A percentile compares a stretch with the other conserved stretches of the same genome.
Conservation (phyloP, 257 asterid genomes). For the Lantana camara region DNA sequence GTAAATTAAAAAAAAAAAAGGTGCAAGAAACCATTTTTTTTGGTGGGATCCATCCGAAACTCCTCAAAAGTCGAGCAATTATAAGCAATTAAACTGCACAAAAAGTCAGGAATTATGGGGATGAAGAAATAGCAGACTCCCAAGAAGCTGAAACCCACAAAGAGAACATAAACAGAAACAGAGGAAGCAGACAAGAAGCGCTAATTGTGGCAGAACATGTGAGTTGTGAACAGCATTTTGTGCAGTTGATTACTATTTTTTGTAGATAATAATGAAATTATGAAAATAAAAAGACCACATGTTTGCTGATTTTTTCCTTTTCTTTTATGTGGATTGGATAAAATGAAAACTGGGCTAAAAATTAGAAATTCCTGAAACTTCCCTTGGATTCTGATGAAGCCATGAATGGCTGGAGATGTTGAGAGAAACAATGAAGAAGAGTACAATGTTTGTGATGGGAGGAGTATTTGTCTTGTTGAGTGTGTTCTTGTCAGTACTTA, state of each 20-base stretch:
- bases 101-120: slow-evolving; percentile 27
- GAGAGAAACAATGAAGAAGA: slow-evolving; percentile 22
- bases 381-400: slow-evolving; percentile 36
- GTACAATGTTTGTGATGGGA: slow-evolving; percentile 29
- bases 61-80: slow-evolving; percentile 24
- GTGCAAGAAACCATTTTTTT: not conserved
- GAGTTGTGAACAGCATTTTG: not conserved
- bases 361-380: slow-evolving; percentile 14
- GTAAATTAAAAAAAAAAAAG: not conserved
- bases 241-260: slow-evolving; percentile 2
- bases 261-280: slow-evolving; percentile 32
- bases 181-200: slow-evolving; percentile 14
- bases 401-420: slow-evolving; percentile 25
- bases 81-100: slow-evolving; percentile 20
- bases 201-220: slow-evolving; percentile 26
- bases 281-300: slow-evolving; percentile 34
- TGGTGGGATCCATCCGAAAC: slow-evolving; percentile 21
- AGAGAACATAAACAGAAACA: not conserved
- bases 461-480: slow-evolving; percentile 1
- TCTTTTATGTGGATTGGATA: slow-evolving; percentile 29
- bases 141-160: slow-evolving; percentile 23
- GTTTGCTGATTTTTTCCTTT: slow-evolving; percentile 21
- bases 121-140: slow-evolving; percentile 25
- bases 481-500: not conserved
- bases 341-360: not conserved